Percentiles rank a stretch among this genome's conserved stretches.
These are phyloP conservation scores for Phaeosphaeria sp. DNA, from an alignment of 2,329 filamentous ascomycete species.

Conservation along the genomic window DNA sequence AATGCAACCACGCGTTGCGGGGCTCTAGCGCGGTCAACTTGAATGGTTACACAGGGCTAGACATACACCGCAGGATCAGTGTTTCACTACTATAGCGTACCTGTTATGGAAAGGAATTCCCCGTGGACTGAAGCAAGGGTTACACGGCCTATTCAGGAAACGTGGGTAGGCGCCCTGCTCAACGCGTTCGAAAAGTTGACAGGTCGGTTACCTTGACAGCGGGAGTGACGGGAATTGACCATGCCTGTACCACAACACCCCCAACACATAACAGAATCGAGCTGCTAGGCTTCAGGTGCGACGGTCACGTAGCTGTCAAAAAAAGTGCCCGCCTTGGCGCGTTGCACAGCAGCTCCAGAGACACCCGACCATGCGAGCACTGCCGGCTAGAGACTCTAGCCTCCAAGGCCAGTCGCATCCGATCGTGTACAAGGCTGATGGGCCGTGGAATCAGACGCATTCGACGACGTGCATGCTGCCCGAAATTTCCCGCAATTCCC, in stretches of 20 bases:
- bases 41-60: slow-evolving; percentile 32
- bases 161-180: slow-evolving; percentile 38
- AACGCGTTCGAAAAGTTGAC: slow-evolving; percentile 40
- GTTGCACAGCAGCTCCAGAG: slow-evolving; percentile 16
- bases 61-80: slow-evolving; percentile 7
- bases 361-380: slow-evolving; percentile 20
- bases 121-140: slow-evolving; percentile 22
- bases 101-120: slow-evolving; percentile 27
- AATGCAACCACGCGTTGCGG: slow-evolving; percentile 38
- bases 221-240: slow-evolving; percentile 36
- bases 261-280: slow-evolving; percentile 14
- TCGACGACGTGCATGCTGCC: slow-evolving; percentile 35
- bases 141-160: slow-evolving; percentile 27
- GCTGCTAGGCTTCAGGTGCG: slow-evolving; percentile 21
- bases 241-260: slow-evolving; percentile 27
- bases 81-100: slow-evolving; percentile 35
- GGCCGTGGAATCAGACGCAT: background rate
- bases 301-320: slow-evolving; percentile 40
- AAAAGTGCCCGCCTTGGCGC: slow-evolving; percentile 26
- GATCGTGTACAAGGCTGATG: slow-evolving; percentile 27
- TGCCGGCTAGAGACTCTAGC: slow-evolving; percentile 25
- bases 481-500: slow-evolving; percentile 36
- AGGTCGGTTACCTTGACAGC: slow-evolving; percentile 40
- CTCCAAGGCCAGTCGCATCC: slow-evolving; percentile 20
- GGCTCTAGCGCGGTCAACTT: slow-evolving; percentile 2